Conservation (phyloP, 306 rosid genomes). For the Rosa lucieae region DNA sequence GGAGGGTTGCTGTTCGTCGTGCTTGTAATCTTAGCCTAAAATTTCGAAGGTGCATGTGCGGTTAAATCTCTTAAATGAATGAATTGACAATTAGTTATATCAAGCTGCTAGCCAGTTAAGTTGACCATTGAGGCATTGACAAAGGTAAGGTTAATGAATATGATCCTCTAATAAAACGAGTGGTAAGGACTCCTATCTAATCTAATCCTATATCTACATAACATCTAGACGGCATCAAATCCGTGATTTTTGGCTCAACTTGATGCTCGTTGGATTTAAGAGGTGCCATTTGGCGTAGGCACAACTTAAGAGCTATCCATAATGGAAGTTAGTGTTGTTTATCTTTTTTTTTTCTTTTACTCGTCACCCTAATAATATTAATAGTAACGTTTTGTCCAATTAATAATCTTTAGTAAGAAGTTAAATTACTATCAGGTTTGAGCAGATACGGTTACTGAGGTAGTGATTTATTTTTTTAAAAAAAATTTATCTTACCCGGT, state of each 20-base stretch:
- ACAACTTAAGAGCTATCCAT: neutral
- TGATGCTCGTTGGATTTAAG: neutral
- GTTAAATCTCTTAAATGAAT: neutral
- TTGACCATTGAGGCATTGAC: neutral
- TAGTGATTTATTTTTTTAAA: too few relatives aligned
- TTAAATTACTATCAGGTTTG: too few relatives aligned
- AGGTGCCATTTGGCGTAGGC: neutral
- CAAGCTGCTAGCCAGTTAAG: neutral
- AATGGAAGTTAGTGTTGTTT: too few relatives aligned
- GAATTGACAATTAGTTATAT: neutral
- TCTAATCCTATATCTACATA: neutral
- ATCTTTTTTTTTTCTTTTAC: too few relatives aligned
- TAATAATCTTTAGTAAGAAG: too few relatives aligned
- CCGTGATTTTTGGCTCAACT: neutral
- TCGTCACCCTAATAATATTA: too few relatives aligned
- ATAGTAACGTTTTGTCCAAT: too few relatives aligned
- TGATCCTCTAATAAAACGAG: constrained; percentile 6
- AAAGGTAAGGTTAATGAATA: neutral
- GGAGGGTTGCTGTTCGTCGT: neutral
- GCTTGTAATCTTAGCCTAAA: constrained; percentile 8
- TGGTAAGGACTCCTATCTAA: neutral
- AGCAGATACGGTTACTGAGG: too few relatives aligned
- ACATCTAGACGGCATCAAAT: neutral
- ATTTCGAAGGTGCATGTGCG: neutral
- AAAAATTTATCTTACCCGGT: too few relatives aligned